phyloP scores from a whole-genome alignment of 1,139 yeast genomes.

The Candida pseudocylindracea region DNA sequence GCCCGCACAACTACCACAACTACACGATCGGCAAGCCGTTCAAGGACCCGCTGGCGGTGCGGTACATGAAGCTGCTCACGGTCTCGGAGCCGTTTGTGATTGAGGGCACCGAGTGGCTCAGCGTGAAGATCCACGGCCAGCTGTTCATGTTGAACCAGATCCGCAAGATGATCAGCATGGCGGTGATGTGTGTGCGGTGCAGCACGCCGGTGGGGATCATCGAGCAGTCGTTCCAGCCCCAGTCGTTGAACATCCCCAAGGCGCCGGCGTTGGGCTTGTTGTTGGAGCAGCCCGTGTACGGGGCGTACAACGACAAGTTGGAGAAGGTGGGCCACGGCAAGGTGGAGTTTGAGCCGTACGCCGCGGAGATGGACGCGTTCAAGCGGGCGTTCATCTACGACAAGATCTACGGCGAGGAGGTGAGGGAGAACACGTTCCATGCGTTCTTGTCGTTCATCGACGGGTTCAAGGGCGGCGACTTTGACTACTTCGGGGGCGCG shows the following conservation, averaged over 20 bases:
- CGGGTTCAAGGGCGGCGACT: slow-evolving; percentile 20
- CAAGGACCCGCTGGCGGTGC: slow-evolving; percentile 64
- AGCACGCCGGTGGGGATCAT: slow-evolving; percentile 67
- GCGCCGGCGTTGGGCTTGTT: slow-evolving; percentile 92
- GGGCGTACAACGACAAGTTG: slow-evolving; percentile 54
- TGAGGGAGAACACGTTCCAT: slow-evolving; percentile 64
- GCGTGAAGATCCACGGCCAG: slow-evolving; percentile 93
- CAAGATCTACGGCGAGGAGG: slow-evolving; percentile 78
- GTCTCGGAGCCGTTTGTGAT: slow-evolving; percentile 88
- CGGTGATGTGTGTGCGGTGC: slow-evolving; percentile 62
- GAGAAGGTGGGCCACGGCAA: slow-evolving; percentile 62
- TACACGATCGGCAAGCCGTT: slow-evolving; percentile 79
- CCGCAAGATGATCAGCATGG: slow-evolving; percentile 96
- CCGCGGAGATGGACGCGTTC: slow-evolving; percentile 58
- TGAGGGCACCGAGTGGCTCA: slow-evolving; percentile 89
- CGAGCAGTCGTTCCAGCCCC: slow-evolving; percentile 51
- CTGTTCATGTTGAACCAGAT: slow-evolving; percentile 97
- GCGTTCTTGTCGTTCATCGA: slow-evolving; percentile 83
- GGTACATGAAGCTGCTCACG: slow-evolving; percentile 59
- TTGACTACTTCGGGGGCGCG: too few species aligned
- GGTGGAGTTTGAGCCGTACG: slow-evolving; percentile 46
- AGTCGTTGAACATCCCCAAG: slow-evolving; percentile 76
- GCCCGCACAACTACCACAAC: slow-evolving; percentile 89
- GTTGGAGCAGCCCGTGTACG: slow-evolving; percentile 82
- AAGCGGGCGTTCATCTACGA: slow-evolving; percentile 80